Evolutionary conservation across 768 basidiomycete species (phyloP), one percentile per base, ranked within the genome.

Genomic region (Lactarius psammicola): DNA sequence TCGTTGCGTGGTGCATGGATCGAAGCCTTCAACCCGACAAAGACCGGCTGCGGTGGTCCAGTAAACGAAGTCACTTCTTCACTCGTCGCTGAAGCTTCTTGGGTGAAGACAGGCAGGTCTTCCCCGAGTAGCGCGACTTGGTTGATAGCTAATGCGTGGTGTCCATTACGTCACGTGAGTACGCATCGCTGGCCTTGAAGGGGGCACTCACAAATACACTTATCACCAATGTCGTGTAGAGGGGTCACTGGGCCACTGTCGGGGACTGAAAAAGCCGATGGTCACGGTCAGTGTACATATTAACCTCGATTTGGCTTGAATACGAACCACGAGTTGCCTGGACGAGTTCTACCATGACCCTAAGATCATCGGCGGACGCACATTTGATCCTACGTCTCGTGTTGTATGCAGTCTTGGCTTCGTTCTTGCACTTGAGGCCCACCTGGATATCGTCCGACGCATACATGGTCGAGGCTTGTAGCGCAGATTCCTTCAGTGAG

Each of bases 361-460:
- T 17, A 38, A 66, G 30, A 58, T 66, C 42, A 59, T 55, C 49
- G 6, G 33, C 26, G 4, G 66, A 67, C 11, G 51, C 26, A 36
- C 51, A 38, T 42, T 56, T 63, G 6, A 51, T 26, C 49, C 4
- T 51, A 26, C 49, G 49, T 26, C 26, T 51, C 49, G n/a, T 55
- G 28, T 54, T 23, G n/a, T 30, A 30, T 10, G 23, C 11, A 26
- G 30, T 20, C 23, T 33, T 20, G 49, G 40, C 5, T 40, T 34
- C 15, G 20, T 34, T 36, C 26, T 31, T 58, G 10, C 4, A 28
- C 40, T 59, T 58, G 11, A 40, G 34, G 40, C 59, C 59, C 3
- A 66, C 34, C 20, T 33, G 60, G 55, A 61, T 66, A 40, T 66
- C 65, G 46, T 66, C 65, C 34, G 2, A 42, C 20, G 65, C 56